phyloP scores from a whole-genome alignment of 345 rosid genomes.

The Cardamine resedifolia region DNA sequence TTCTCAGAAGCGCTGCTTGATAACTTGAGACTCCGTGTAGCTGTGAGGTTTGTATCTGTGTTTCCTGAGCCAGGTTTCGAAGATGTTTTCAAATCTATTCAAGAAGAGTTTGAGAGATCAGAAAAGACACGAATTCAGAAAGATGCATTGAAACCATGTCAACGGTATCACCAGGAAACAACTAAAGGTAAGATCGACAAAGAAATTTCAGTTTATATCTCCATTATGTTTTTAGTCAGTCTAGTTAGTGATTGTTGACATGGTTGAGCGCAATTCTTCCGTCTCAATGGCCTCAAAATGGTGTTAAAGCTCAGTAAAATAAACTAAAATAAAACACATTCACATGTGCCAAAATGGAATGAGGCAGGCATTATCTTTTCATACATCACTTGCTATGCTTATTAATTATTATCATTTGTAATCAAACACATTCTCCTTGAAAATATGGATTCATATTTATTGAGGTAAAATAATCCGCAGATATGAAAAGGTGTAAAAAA shows the following conservation, averaged over 20 bases:
- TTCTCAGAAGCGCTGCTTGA: constrained; percentile 62
- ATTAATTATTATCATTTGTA: constrained; percentile 5
- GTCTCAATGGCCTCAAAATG: not conserved
- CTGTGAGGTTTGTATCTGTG: constrained; percentile 67
- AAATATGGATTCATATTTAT: not conserved
- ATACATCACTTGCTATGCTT: not conserved
- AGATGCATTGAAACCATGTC: constrained; percentile 43
- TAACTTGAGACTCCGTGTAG: constrained; percentile 62
- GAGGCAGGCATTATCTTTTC: not conserved
- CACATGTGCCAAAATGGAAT: not conserved
- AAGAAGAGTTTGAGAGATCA: constrained; percentile 69
- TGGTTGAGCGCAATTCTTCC: not conserved
- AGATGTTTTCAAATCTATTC: constrained; percentile 58
- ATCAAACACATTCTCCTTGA: not conserved
- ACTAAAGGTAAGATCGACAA: constrained; percentile 45
- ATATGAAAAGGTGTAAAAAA: constrained; percentile 38
- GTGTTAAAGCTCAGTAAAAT: not conserved
- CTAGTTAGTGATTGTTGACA: not conserved
- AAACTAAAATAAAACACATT: not conserved
- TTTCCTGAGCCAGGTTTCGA: constrained; percentile 66
- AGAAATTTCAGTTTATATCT: not conserved
- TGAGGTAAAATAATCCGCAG: constrained; percentile 32
- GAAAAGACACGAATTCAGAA: constrained; percentile 50
- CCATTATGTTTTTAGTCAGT: constrained; percentile 8
- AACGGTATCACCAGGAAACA: constrained; percentile 44